Evolutionary conservation across 2,329 filamentous ascomycete species (phyloP).

Genomic region (Fusarium nygamai): DNA sequence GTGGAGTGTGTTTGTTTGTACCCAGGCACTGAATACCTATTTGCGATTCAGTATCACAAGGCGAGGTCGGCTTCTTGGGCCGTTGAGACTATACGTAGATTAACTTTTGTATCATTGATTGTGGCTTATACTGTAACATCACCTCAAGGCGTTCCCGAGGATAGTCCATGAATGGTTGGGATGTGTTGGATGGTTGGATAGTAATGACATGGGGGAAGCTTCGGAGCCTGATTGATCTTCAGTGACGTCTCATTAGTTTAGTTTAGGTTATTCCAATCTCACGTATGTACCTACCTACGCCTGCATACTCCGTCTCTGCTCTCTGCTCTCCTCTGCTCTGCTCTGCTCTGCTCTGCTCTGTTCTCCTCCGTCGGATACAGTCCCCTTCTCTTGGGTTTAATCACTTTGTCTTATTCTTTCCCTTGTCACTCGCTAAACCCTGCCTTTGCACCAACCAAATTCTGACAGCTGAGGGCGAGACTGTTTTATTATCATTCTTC

Average conservation of each 20-base stretch:
- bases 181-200: background rate
- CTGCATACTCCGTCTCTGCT: background rate
- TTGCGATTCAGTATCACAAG: background rate
- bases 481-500: background rate
- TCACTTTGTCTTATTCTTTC: constrained; percentile 8
- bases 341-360: background rate
- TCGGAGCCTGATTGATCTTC: constrained; percentile 41
- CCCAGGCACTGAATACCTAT: background rate
- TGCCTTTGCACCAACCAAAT: constrained; percentile 16
- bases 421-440: constrained; percentile 31
- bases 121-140: constrained; percentile 17
- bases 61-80: background rate
- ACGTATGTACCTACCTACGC: background rate
- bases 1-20: background rate
- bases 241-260: constrained; percentile 37
- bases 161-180: background rate
- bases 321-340: background rate
- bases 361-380: background rate
- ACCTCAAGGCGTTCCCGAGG: constrained; percentile 1
- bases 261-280: constrained; percentile 9
- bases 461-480: constrained; percentile 1
- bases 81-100: background rate
- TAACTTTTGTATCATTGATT: constrained; percentile 19
- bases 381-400: background rate
- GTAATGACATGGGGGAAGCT: constrained; percentile 24